Evolutionary conservation across 768 basidiomycete genomes (phyloP).

Genomic region (Hygrocybe coccinea): DNA sequence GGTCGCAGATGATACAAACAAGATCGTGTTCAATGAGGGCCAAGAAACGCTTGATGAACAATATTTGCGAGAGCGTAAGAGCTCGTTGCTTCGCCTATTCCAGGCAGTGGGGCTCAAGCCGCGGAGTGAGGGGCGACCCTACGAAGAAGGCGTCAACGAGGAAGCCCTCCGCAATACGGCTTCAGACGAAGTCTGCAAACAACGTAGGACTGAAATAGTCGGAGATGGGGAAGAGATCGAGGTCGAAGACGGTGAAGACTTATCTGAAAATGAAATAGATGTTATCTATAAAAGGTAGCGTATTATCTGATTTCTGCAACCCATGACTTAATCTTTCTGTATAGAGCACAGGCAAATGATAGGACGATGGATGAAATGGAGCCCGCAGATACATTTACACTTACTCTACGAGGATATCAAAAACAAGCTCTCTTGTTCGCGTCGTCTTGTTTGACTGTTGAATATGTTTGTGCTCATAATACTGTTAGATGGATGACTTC

Average conservation of each 20-base stretch:
- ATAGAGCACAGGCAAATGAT: slow-evolving; percentile 82
- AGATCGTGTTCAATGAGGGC: slow-evolving; percentile 62
- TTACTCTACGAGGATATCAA: slow-evolving; percentile 81
- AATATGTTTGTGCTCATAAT: background rate
- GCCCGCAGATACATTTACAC: slow-evolving; percentile 67
- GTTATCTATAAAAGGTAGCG: slow-evolving; percentile 78
- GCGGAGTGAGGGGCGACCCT: slow-evolving; percentile 39
- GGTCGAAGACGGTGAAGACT: slow-evolving; percentile 77
- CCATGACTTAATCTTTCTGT: slow-evolving; percentile 8
- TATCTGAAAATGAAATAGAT: slow-evolving; percentile 75
- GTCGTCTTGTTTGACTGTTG: background rate
- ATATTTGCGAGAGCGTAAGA: slow-evolving; percentile 73
- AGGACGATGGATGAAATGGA: slow-evolving; percentile 74
- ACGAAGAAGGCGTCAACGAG: slow-evolving; percentile 31
- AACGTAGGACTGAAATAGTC: slow-evolving; percentile 54
- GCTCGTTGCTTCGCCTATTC: slow-evolving; percentile 68
- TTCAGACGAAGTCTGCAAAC: slow-evolving; percentile 31
- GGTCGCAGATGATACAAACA: slow-evolving; percentile 28
- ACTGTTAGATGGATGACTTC: slow-evolving; percentile 81
- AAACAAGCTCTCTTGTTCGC: slow-evolving; percentile 82
- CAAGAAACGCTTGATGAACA: slow-evolving; percentile 77
- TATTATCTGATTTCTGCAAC: background rate
- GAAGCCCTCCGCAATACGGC: slow-evolving; percentile 32
- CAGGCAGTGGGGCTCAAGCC: slow-evolving; percentile 69
- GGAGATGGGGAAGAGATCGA: slow-evolving; percentile 80